Base-by-base conservation (phyloP, 371 early-diverging fungal species). In the Encephalitozoon intestinalis region DNA sequence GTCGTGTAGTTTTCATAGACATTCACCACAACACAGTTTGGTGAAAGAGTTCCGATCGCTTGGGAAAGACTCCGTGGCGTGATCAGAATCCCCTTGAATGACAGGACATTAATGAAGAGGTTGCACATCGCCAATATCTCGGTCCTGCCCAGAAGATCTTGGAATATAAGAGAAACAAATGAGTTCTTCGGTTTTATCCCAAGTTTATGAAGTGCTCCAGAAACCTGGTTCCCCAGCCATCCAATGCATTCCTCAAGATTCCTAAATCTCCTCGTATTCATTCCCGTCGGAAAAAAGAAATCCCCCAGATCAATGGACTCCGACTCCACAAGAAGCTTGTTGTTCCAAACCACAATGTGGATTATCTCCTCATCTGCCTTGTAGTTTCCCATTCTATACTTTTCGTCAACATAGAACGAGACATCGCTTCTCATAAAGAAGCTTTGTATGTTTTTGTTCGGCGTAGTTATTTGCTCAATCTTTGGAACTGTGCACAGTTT, bases 381-480 rank as follows among this genome's bases (percentile, higher is more conserved):
- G 54, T 84, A 84, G 11, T 26, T 37, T 11, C 73, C 23, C 54
- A 78, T 80, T 50, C 78, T 77, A 15, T 79, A 34, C 51, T 76
- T 40, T 9, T 67, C 54, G 11, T 40, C 18, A 3, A 79, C 78
- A 46, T 75, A 81, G 73, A 74, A 81, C 26, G 84, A 81, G 11
- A 40, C 41, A n/a, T 85, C 85, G 53, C 34, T 77, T 63, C 75
- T 82, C 75, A 81, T 73, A 63, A 82, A 85, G 53, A 73, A 84
- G 70, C 84, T 81, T 51, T 75, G 66, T 40, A 83, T 68, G 73
- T 85, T 79, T 77, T 85, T 85, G 67, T 82, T 84, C 63, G 82
- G 77, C 4, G 74, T 84, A 11, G 78, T 80, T 44, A 80, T 73
- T 37, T 78, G 69, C 15, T 71, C 73, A 15, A 79, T 43, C 26